Base-by-base conservation (phyloP, 306 rosid genomes). In the Quercus berberidifolia region DNA sequence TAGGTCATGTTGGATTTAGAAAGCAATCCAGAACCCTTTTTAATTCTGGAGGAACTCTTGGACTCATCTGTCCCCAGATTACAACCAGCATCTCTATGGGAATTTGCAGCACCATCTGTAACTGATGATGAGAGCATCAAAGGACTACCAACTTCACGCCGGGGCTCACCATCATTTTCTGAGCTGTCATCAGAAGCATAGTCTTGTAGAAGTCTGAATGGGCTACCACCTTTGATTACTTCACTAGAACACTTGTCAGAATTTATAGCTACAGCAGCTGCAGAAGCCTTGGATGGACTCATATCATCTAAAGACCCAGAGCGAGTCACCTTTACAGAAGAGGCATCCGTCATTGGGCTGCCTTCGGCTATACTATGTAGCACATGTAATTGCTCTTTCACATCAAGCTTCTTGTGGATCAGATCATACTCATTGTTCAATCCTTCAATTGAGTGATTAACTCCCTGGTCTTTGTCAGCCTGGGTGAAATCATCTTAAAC, bases 141-240 rank as follows among this genome's bases (percentile, higher is more conserved):
- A 79, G 64, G 71, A 69, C 70, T 87, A 81, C 72, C 84, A 78
- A 83, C 86, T 81, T 76, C 78, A 62, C 52, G 67, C 74, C 69
- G 72, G 20, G 73, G 71, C 59, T 83, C 85, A 52, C 80, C 85
- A 46, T 83, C 92, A 83, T 88, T 86, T 85, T 82, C 95, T 78
- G 91, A 86, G 82, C 85, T 80, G 74, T 84, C 91, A 77, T 94
- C 95, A 79, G 97, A 91, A 68, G 95, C 91, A 87, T 94, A 94
- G 83, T 84, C 90, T 89, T 94, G 97, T 85, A 92, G 84, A 81
- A 92, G 97, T 76, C 84, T 84, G 78, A 92, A 88, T 63, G 95
- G 90, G 86, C 88, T 94, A 79, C 86, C 87, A 83, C 80, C 85
- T 80, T 43, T 77, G 55, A 69, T 73, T 65, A 56, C 73, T 69